These are phyloP conservation scores for Arthrobotrys sphaeroides DNA, from an alignment of 2,329 filamentous ascomycete species.

Conservation along the genomic window DNA sequence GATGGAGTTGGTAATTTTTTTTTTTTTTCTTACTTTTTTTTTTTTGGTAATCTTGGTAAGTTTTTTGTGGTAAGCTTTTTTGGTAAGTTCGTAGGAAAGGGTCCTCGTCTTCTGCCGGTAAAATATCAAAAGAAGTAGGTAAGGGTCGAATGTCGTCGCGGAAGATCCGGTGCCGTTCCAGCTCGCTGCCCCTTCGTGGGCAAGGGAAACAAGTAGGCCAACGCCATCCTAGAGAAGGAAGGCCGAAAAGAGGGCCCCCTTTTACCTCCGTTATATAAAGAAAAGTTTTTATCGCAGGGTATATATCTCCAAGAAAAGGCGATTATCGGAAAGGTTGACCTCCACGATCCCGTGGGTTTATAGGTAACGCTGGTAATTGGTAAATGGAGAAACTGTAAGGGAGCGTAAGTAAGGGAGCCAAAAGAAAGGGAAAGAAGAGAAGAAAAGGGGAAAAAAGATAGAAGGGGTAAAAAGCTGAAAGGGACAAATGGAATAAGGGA, in stretches of 20 bases:
- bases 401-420: neutral
- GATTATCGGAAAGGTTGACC: neutral
- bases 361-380: neutral
- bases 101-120: neutral
- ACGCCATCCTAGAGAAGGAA: too few relatives aligned
- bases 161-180: neutral
- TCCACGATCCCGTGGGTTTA: constrained; percentile 1
- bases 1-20: neutral
- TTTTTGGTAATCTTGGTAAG: too few relatives aligned
- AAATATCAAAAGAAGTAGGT: neutral
- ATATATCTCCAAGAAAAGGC: neutral
- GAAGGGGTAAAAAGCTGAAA: too few relatives aligned
- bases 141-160: neutral
- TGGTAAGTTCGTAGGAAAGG: neutral
- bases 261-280: neutral
- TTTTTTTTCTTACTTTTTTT: too few relatives aligned
- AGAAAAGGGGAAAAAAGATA: neutral
- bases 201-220: neutral
- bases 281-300: neutral
- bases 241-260: neutral
- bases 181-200: too few relatives aligned
- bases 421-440: neutral
- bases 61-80: neutral
- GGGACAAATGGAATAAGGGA: too few relatives aligned
- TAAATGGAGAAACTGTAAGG: neutral